These are phyloP conservation scores for Komagataella phaffii DNA, from an alignment of 805 yeast genomes.

Conservation along the genomic window DNA sequence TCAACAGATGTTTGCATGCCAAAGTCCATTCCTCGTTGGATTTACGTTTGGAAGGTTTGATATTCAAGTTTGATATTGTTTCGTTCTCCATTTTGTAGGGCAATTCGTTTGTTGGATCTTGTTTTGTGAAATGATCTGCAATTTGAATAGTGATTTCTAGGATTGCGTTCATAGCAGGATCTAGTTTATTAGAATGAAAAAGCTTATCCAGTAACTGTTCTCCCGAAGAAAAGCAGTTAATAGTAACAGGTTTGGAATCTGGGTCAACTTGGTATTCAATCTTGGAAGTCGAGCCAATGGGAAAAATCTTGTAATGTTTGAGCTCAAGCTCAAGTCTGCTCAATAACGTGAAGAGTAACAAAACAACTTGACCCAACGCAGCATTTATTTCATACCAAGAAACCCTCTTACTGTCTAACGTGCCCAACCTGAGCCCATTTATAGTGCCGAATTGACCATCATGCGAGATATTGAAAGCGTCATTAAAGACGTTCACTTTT, in stretches of 20 bases:
- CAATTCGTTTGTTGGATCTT: constrained; percentile 44
- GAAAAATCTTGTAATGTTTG: constrained; percentile 50
- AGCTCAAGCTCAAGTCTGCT: constrained; percentile 42
- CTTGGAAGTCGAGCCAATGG: constrained; percentile 75
- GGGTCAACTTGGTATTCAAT: constrained; percentile 40
- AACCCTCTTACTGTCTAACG: constrained; percentile 40
- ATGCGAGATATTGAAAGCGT: constrained; percentile 71
- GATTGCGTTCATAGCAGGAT: constrained; percentile 69
- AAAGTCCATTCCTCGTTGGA: constrained; percentile 79
- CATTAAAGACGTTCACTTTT: constrained; percentile 70
- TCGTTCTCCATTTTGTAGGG: constrained; percentile 68
- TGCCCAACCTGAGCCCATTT: constrained; percentile 75
- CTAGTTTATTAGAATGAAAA: constrained; percentile 65
- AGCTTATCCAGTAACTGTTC: constrained; percentile 60
- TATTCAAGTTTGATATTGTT: constrained; percentile 63
- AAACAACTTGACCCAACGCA: constrained; percentile 74
- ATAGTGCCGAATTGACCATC: constrained; percentile 82
- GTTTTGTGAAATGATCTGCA: constrained; percentile 25
- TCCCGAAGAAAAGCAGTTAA: constrained; percentile 56
- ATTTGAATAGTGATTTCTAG: constrained; percentile 47
- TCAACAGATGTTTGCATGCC: constrained; percentile 71
- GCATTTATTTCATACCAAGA: constrained; percentile 91
- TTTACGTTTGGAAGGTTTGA: constrained; percentile 48
- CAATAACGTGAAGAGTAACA: constrained; percentile 53
- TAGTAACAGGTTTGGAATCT: constrained; percentile 21